Base-by-base conservation (phyloP, 192 early-diverging fungal species). In the Coemansia sp. region DNA sequence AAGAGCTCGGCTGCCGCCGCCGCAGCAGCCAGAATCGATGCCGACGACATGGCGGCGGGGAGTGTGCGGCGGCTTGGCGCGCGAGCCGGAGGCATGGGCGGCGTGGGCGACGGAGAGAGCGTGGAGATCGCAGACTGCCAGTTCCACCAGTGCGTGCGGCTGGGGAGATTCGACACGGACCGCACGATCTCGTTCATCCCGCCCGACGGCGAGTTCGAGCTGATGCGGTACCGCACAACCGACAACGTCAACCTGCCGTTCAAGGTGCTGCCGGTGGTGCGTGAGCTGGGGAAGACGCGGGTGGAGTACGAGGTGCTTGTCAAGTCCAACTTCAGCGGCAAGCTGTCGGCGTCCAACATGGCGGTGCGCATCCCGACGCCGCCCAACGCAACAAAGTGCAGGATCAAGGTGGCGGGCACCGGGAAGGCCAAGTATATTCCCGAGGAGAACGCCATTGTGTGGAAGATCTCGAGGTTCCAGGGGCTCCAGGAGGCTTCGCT, bases 71-170 rank as follows among this genome's bases (percentile, higher is more conserved):
- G 68, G 9, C 25, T 53, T 46, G 66, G 75, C 5, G 54, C 63
- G 49, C 20, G 65, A 57, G 64, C 54, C 7, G 72, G 76, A 5
- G 69, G 67, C 32, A 72, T 64, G 64, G 55, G 69, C 49, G 77
- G 74, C 25, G 55, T 64, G 2, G 75, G 74, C 49, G 65, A 71
- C 65, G 67, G 74, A 40, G 74, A 76, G 70, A 83, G 87, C 14
- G 95, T 99, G 22, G 96, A 96, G 71, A 92, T 99, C 43, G 97
- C 97, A 55, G 97, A 99, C 70, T 93, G 90, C 67, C 94, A 99
- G 72, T 99, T 99, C 86, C 97, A 99, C 76, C 97, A 99, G 84
- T 98, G 97, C 81, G 97, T 99, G 48, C 89, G 92, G 66, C 80
- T 99, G 39, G 93, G 92, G 41, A 90, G 89, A 64, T 99, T 97